These are phyloP conservation scores for Cocos nucifera DNA, from an alignment of 176 grass and related monocot species.

Conservation along the genomic window DNA sequence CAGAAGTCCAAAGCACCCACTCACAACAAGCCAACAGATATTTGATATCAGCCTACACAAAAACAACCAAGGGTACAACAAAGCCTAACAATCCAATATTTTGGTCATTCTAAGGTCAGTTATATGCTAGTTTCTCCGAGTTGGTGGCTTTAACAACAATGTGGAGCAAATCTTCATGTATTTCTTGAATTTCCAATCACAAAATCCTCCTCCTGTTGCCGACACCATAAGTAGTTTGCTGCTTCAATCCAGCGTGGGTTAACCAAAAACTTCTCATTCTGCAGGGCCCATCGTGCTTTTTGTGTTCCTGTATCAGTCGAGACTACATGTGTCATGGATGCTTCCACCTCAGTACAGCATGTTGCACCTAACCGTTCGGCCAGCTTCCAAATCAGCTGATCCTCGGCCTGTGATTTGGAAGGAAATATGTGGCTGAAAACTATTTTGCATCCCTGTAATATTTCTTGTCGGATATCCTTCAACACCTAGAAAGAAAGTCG, in stretches of 20 bases:
- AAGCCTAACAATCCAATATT: no score
- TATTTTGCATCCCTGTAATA: slow-evolving; percentile 64
- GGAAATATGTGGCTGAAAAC: slow-evolving; percentile 76
- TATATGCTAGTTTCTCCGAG: no score
- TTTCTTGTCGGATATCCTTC: slow-evolving; percentile 40
- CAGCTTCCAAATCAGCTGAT: slow-evolving; percentile 71
- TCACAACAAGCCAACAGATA: no score
- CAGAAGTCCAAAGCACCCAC: no score
- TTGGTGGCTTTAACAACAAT: no score
- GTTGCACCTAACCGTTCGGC: slow-evolving; percentile 63
- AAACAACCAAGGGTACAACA: no score
- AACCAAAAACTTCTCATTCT: slow-evolving; percentile 64
- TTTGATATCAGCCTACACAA: no score
- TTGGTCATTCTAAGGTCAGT: no score
- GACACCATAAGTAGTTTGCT: slow-evolving; percentile 46
- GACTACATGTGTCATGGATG: slow-evolving; percentile 53
- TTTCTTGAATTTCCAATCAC: slow-evolving; percentile 13
- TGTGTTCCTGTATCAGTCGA: slow-evolving; percentile 39
- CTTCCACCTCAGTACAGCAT: slow-evolving; percentile 50
- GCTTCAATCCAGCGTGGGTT: slow-evolving; percentile 65
- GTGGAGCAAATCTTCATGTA: background rate
- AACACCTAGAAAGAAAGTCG: slow-evolving; percentile 38
- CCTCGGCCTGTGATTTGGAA: slow-evolving; percentile 13
- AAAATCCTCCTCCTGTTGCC: slow-evolving; percentile 53
- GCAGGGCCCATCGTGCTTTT: slow-evolving; percentile 47